Conservation (phyloP, 192 early-diverging fungal species). For the Phlyctochytrium planicorne region DNA sequence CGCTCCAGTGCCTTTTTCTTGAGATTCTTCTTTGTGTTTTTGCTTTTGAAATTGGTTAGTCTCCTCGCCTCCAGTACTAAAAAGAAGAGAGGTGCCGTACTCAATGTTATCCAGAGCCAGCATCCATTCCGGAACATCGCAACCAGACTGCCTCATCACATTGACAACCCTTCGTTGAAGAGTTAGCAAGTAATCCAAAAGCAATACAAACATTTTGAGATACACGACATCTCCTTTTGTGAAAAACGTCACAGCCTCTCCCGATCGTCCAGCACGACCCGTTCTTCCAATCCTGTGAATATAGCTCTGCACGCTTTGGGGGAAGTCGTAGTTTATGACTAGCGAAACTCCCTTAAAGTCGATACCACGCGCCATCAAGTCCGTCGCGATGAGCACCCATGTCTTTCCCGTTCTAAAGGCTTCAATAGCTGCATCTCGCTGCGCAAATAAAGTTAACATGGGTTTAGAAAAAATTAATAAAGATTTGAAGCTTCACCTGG, state of each 20-base stretch:
- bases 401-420: constrained; percentile 87
- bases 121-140: constrained; percentile 99
- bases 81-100: constrained; percentile 28
- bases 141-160: constrained; percentile 93
- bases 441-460: constrained; percentile 1
- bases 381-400: constrained; percentile 95
- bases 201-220: constrained; percentile 63
- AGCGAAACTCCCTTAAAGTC: constrained; percentile 97
- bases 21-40: constrained; percentile 46
- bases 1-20: constrained; percentile 73
- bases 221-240: constrained; percentile 87
- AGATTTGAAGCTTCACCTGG: constrained; percentile 54
- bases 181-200: constrained; percentile 6
- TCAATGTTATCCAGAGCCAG: constrained; percentile 76
- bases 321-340: constrained; percentile 99
- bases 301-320: constrained; percentile 86
- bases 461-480: constrained; percentile 7
- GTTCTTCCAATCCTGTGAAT: constrained; percentile 98
- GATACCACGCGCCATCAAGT: constrained; percentile 97
- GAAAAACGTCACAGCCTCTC: constrained; percentile 92
- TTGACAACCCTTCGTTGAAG: constrained; percentile 74
- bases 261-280: constrained; percentile 89
- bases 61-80: too few species aligned
- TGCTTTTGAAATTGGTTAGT: constrained; percentile 18
- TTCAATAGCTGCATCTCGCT: constrained; percentile 86